phyloP scores from a whole-genome alignment of 2,329 filamentous ascomycete species.

The Curvularia sp. region DNA sequence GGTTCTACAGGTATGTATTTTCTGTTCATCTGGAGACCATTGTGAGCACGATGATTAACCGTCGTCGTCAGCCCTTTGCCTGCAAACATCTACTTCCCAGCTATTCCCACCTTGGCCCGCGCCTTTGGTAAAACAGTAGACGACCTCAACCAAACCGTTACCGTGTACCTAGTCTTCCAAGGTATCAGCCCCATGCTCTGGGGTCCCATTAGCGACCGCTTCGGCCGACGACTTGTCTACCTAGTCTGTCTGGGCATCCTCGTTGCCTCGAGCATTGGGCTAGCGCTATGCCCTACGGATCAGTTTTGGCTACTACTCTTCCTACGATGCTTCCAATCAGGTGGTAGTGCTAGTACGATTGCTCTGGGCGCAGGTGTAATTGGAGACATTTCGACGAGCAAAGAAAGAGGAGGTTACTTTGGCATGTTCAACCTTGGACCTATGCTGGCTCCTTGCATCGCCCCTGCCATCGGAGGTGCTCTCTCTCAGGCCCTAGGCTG shows the following conservation, averaged over 20 bases:
- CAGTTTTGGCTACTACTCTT: slow-evolving; percentile 44
- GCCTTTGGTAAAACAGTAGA: slow-evolving; percentile 53
- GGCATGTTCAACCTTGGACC: slow-evolving; percentile 66
- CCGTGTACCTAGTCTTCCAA: slow-evolving; percentile 58
- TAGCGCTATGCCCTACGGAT: slow-evolving; percentile 44
- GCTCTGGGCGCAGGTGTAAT: slow-evolving; percentile 73
- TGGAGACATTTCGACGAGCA: slow-evolving; percentile 72
- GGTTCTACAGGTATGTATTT: slow-evolving; percentile 36
- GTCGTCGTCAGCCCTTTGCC: slow-evolving; percentile 46
- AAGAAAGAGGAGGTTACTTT: slow-evolving; percentile 76
- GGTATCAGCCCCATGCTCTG: slow-evolving; percentile 61
- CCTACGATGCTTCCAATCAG: slow-evolving; percentile 48
- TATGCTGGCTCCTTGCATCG: slow-evolving; percentile 40
- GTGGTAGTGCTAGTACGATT: slow-evolving; percentile 52
- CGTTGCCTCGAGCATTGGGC: slow-evolving; percentile 43
- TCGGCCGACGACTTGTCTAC: slow-evolving; percentile 60
- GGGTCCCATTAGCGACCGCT: slow-evolving; percentile 59
- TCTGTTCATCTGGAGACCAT: neutral
- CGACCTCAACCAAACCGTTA: slow-evolving; percentile 60
- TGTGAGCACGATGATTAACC: neutral
- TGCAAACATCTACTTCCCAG: slow-evolving; percentile 52
- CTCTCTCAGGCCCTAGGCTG: slow-evolving; percentile 46
- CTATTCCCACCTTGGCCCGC: slow-evolving; percentile 41
- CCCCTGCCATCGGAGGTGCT: slow-evolving; percentile 45
- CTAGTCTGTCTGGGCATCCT: slow-evolving; percentile 50